These are phyloP conservation scores for Catunica adiposa DNA, from an alignment of 2,329 filamentous ascomycete genomes.

Conservation along the genomic window DNA sequence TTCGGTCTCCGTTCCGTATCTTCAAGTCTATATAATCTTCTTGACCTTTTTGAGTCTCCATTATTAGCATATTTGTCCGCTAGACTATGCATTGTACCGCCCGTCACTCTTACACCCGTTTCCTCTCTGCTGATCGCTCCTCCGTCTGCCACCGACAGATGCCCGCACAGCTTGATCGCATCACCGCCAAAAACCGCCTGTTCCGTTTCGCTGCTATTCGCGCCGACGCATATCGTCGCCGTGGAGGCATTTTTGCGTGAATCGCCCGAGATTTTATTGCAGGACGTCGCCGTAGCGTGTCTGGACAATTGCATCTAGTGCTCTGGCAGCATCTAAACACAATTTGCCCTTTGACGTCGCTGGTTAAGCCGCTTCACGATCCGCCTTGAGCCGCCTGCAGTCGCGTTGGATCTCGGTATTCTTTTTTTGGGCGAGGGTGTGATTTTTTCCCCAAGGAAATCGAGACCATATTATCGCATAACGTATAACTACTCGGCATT, in stretches of 20 bases:
- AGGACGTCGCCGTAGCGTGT: neutral
- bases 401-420: neutral
- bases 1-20: neutral
- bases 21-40: neutral
- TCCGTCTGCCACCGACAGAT: constrained; percentile 10
- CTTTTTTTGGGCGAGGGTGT: no score
- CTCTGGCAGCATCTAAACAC: neutral
- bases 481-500: neutral
- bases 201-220: constrained; percentile 11
- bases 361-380: constrained; percentile 6
- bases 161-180: constrained; percentile 5
- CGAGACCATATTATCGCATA: neutral
- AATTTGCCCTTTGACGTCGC: no score
- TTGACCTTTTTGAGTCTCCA: neutral
- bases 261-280: neutral
- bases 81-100: constrained; percentile 14
- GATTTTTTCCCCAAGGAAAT: no score
- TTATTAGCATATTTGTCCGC: constrained; percentile 1
- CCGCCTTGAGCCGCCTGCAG: constrained; percentile 6
- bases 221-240: constrained; percentile 14
- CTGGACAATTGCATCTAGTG: neutral
- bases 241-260: constrained; percentile 13
- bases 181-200: neutral
- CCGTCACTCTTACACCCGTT: constrained; percentile 1
- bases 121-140: constrained; percentile 1